Evolutionary conservation across 495 filamentous ascomycete genomes (phyloP).

Genomic region (Hyaloscypha variabilis): DNA sequence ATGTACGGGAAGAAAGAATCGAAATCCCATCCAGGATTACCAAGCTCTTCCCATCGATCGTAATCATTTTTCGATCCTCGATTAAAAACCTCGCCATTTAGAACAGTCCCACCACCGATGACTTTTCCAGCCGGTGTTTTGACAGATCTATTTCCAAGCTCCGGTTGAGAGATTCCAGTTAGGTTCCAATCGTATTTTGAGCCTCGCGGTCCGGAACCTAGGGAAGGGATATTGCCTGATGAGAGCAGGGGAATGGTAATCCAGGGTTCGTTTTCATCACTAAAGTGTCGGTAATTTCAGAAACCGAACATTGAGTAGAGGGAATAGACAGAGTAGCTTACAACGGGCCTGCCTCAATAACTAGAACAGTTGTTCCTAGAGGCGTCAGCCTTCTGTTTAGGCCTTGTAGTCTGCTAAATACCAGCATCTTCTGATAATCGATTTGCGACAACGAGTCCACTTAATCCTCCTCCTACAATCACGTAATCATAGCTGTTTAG

Average conservation of each 20-base stretch:
- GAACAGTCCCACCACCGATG: conserved; percentile 48
- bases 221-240: background rate
- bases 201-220: background rate
- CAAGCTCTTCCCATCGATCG: conserved; percentile 60
- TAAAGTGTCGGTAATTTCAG: too few relatives aligned
- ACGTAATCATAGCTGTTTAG: conserved; percentile 23
- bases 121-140: conserved; percentile 42
- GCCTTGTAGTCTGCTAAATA: background rate
- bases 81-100: conserved; percentile 51
- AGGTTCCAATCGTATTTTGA: conserved; percentile 31
- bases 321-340: background rate
- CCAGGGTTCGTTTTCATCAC: conserved; percentile 1
- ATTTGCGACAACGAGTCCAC: conserved; percentile 40
- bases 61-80: conserved; percentile 49
- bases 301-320: too few relatives aligned
- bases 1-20: conserved; percentile 27
- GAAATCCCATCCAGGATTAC: conserved; percentile 47
- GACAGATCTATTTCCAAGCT: conserved; percentile 42
- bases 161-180: conserved; percentile 35
- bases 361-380: conserved; percentile 4
- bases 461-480: conserved; percentile 37
- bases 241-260: conserved; percentile 9
- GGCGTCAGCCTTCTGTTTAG: background rate
- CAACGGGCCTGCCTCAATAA: conserved; percentile 7
- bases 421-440: conserved; percentile 34